These are phyloP conservation scores for Rhizomucor pusillus DNA, from an alignment of 371 early-diverging fungal genomes.

Conservation along the genomic window DNA sequence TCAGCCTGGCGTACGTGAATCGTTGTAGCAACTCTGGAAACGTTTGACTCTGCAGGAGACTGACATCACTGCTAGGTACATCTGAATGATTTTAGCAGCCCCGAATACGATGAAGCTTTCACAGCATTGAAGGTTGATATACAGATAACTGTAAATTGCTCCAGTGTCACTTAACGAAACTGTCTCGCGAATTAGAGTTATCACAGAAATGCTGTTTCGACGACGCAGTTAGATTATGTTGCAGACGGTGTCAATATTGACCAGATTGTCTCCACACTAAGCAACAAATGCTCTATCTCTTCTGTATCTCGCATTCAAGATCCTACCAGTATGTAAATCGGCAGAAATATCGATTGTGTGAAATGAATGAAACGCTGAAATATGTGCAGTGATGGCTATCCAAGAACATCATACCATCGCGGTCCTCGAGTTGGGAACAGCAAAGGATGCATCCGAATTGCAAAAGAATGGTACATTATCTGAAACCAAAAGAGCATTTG, in stretches of 20 bases:
- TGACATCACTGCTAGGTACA: conserved; percentile 26
- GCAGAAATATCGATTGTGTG: neutral
- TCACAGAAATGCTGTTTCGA: conserved; percentile 23
- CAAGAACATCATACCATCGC: conserved; percentile 9
- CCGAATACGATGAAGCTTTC: conserved; percentile 27
- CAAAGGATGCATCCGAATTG: conserved; percentile 17
- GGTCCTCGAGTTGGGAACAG: conserved; percentile 25
- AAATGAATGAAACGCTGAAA: neutral
- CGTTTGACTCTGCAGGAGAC: neutral
- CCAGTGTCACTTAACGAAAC: neutral
- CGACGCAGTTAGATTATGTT: conserved; percentile 37
- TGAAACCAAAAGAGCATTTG: neutral
- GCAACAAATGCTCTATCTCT: conserved; percentile 28
- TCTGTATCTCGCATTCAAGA: neutral
- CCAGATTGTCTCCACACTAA: conserved; percentile 26
- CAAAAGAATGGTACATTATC: conserved; percentile 32
- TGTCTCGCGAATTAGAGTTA: conserved; percentile 16
- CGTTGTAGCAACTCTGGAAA: neutral
- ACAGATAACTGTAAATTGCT: neutral
- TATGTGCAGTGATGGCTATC: neutral
- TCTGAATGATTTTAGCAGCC: conserved; percentile 29
- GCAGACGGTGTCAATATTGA: conserved; percentile 32
- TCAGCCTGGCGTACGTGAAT: conserved; percentile 41
- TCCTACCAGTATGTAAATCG: neutral
- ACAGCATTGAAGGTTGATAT: conserved; percentile 29